These are phyloP conservation scores for Rhododendron ferrugineum DNA, from an alignment of 148 eudicot genomes.

Conservation along the genomic window DNA sequence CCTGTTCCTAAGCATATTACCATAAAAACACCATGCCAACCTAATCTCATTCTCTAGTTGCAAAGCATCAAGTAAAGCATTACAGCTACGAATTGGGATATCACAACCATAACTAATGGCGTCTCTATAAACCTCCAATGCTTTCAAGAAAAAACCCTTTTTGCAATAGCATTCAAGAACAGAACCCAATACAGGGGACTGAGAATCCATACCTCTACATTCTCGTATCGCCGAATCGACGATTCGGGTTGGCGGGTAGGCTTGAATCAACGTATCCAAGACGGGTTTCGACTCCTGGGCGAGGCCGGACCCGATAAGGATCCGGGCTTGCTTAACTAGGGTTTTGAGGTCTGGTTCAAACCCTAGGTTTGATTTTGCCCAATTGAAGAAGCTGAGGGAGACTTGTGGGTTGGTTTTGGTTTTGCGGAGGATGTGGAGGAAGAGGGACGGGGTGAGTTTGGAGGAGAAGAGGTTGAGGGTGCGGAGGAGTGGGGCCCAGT, in stretches of 20 bases:
- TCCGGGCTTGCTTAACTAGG: constrained; percentile 29
- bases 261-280: constrained; percentile 46
- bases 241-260: constrained; percentile 38
- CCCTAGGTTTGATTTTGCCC: constrained; percentile 51
- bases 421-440: constrained; percentile 52
- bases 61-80: constrained; percentile 50
- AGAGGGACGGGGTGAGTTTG: constrained; percentile 41
- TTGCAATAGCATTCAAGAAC: constrained; percentile 55
- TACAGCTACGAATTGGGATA: constrained; percentile 43
- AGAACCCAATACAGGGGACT: constrained; percentile 43
- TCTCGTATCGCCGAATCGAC: constrained; percentile 34
- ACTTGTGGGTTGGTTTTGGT: constrained; percentile 53
- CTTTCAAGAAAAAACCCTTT: constrained; percentile 43
- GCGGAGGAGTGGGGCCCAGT: constrained; percentile 52
- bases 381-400: constrained; percentile 64
- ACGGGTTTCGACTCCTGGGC: constrained; percentile 39
- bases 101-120: constrained; percentile 28
- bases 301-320: constrained; percentile 35
- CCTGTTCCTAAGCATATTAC: constrained; percentile 59
- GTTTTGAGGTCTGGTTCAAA: constrained; percentile 56
- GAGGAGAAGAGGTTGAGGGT: constrained; percentile 40
- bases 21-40: constrained; percentile 53
- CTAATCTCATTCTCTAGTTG: constrained; percentile 34
- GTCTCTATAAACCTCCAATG: constrained; percentile 45
- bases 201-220: constrained; percentile 40